These are phyloP conservation scores for Sporothrix curviconia DNA, from an alignment of 2,329 filamentous ascomycete genomes.

Conservation along the genomic window DNA sequence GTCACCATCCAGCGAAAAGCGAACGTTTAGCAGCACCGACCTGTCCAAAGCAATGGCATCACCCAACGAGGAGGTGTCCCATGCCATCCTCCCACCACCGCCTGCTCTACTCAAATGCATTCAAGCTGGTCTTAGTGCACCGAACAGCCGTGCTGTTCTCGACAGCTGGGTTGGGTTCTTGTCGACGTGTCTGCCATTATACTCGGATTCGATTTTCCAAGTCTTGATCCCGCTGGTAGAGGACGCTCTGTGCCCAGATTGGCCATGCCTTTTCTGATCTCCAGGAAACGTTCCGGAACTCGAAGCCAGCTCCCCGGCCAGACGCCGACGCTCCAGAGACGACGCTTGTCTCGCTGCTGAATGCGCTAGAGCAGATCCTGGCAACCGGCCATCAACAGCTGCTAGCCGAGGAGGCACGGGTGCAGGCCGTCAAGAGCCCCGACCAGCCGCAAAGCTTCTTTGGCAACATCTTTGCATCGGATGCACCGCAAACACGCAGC, in stretches of 20 bases:
- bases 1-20: constrained; percentile 38
- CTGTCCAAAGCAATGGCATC: constrained; percentile 7
- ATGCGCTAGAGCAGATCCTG: constrained; percentile 84
- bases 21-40: constrained; percentile 27
- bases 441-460: constrained; percentile 85
- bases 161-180: constrained; percentile 91
- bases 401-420: constrained; percentile 65
- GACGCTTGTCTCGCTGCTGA: constrained; percentile 77
- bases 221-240: constrained; percentile 86
- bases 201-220: constrained; percentile 79
- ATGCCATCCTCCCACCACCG: constrained; percentile 45
- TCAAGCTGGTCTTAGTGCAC: constrained; percentile 70
- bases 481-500: constrained; percentile 67
- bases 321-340: constrained; percentile 53
- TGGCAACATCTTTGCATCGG: constrained; percentile 81
- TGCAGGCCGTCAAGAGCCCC: constrained; percentile 64
- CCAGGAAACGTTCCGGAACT: constrained; percentile 52
- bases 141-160: constrained; percentile 66
- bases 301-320: background rate
- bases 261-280: constrained; percentile 64
- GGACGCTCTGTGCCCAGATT: constrained; percentile 76
- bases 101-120: constrained; percentile 75
- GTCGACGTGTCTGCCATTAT: constrained; percentile 74
- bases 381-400: constrained; percentile 81
- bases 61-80: background rate